Evolutionary conservation across 139 green algal species (phyloP), one percentile per base, ranked within the genome.

Genomic region (Chlamydomonas sphaeroides): DNA sequence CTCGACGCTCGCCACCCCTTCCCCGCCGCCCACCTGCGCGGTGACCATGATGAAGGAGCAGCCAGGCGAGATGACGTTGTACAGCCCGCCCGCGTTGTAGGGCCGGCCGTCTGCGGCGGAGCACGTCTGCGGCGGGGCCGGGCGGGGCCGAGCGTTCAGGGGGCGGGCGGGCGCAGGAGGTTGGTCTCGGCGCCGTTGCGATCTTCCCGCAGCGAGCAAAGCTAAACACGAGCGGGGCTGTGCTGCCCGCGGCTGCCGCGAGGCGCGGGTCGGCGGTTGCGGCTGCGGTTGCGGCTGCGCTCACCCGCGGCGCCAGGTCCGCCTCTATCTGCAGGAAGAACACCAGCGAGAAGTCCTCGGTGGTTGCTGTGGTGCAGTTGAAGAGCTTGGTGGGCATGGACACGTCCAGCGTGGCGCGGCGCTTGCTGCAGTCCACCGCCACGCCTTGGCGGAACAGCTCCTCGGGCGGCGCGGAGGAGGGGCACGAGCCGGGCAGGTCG

Each of bases 21-120:
- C n/a, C n/a, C n/a, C n/a, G n/a, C n/a, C n/a, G n/a, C n/a, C n/a
- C n/a, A n/a, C n/a, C n/a, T n/a, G n/a, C 5, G 69, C 69, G 14
- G 69, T 78, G 32, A 78, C 69, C 69, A 78, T 78, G 48, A 78
- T 33, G 48, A 65, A 78, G 18, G 69, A 28, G 48, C 69, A 78
- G 42, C 68, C 68, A 17, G n/a, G 5, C 4, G 48, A 10, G 4
- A 78, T 63, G 48, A 21, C 5, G 69, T 78, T 78, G 48, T 65
- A 48, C 6, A 78, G 8, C 2, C 48, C 33, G 32, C 69, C 69
- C 6, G 69, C n/a, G 33, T 65, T 49, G 33, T 49, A 78, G 69
- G 48, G 32, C 48, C 32, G 32, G 20, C n/a, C n/a, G 3, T 48
- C 33, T 7, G n/a, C 6, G n/a, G 69, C 20, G 69, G n/a, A 20